phyloP scores from a whole-genome alignment of 2,329 filamentous ascomycete species.

The Dryadomyces quercivorus region DNA sequence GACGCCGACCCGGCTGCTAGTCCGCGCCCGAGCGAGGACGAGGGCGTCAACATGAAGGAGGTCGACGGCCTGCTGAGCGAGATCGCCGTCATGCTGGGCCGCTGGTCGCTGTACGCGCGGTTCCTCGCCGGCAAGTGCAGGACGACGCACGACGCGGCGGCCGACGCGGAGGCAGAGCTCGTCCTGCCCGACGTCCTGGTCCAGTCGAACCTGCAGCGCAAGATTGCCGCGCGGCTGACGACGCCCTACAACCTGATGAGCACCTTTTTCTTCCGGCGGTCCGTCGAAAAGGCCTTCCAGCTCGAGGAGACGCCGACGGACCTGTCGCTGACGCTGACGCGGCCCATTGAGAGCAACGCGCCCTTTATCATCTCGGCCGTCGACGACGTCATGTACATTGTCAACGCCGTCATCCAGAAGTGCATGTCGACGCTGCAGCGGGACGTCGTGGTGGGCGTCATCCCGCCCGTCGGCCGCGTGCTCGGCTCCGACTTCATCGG shows the following conservation, averaged over 20 bases:
- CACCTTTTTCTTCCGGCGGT: conserved; percentile 91
- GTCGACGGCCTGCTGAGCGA: conserved; percentile 80
- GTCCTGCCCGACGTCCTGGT: conserved; percentile 49
- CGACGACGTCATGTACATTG: conserved; percentile 99
- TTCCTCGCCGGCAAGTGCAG: conserved; percentile 81
- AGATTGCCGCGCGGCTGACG: conserved; percentile 62
- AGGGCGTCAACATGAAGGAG: conserved; percentile 96
- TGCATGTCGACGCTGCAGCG: conserved; percentile 77
- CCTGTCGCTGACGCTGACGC: conserved; percentile 63
- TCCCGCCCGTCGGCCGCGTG: conserved; percentile 69
- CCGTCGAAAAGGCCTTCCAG: conserved; percentile 95
- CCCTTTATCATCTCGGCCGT: conserved; percentile 92
- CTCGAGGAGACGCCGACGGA: conserved; percentile 78
- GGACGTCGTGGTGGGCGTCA: conserved; percentile 61
- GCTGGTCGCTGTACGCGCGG: conserved; percentile 84
- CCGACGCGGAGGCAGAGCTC: background rate
- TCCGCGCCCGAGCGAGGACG: conserved; percentile 63
- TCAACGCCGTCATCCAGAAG: conserved; percentile 80
- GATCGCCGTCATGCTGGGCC: conserved; percentile 79
- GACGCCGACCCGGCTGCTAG: conserved; percentile 19
- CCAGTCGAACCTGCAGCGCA: conserved; percentile 69
- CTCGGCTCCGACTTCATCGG: conserved; percentile 84
- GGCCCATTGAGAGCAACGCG: conserved; percentile 60
- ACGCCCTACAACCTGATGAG: conserved; percentile 84
- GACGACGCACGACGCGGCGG: conserved; percentile 2